Evolutionary conservation across 1,284 basidiomycete genomes (phyloP), one percentile per base, ranked within the genome.

Genomic region (Ustilago bromivora): DNA sequence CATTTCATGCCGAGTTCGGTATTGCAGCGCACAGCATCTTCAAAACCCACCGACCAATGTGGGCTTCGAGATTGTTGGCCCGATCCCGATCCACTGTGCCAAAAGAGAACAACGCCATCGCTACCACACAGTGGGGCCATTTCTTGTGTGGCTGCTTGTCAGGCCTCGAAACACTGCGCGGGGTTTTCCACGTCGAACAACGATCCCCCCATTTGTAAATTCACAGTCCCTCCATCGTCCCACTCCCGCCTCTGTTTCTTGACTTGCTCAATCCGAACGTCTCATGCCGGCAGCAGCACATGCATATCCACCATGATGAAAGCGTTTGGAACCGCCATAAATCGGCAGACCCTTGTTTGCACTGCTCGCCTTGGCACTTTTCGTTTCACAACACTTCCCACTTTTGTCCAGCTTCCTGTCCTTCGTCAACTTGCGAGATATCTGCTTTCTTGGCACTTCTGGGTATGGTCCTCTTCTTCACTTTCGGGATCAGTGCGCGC

Each of bases 341-440:
- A 46, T 23, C 52, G 4, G 34, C 38, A 51, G 59, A 51, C 59
- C 59, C 15, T 40, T 4, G 8, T 4, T 9, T 31, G 53, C 53
- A 62, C 38, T 31, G 31, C 52, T 35, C 13, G 40, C 11, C 60
- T 62, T 54, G 60, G 60, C 60, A 62, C 34, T 40, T 28, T 43
- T 40, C 59, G 35, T 38, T 61, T 61, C 51, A 38, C 47, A 13
- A 35, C 11, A 12, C 15, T 41, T 36, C 41, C 34, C 7, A 12
- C 28, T 51, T 32, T 19, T 40, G 38, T 28, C 31, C 31, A 36
- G 52, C 35, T 19, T 54, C 35, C 23, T 35, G 34, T 35, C 52
- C 52, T 34, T 53, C 32, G 51, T 53, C 51, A 53, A 34, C 6
- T 35, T 17, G 52, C 31, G 52, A n/a, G 34, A 32, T 54, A 19